Percentiles rank a stretch among this genome's conserved stretches.
Conservation (phyloP, 176 grass and related monocot genomes). For the Rhipidocladum racemiflorum region DNA sequence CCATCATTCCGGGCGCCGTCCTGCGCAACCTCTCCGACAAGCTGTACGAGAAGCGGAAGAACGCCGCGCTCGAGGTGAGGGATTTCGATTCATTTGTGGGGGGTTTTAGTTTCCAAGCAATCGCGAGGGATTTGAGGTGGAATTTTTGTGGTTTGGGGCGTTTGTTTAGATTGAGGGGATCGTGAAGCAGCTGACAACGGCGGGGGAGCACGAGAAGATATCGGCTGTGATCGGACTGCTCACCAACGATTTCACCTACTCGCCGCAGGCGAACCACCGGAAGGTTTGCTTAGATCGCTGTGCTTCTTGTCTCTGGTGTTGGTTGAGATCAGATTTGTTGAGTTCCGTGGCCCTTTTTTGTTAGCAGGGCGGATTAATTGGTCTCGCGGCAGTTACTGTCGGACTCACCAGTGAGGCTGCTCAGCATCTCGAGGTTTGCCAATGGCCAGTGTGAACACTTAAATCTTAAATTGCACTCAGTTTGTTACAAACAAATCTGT, state of each 20-base stretch:
- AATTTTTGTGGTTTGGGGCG: not conserved
- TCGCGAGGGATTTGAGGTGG: slow-evolving; percentile 5
- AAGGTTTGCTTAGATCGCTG: slow-evolving; percentile 58
- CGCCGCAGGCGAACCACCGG: slow-evolving; percentile 81
- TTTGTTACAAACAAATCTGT: not conserved
- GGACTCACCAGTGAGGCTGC: slow-evolving; percentile 82
- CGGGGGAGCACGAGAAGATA: slow-evolving; percentile 92
- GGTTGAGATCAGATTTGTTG: slow-evolving; percentile 30
- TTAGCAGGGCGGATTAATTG: slow-evolving; percentile 95
- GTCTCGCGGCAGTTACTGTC: slow-evolving; percentile 87
- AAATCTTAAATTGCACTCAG: not conserved
- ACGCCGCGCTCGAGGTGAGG: slow-evolving; percentile 95
- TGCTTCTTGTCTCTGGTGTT: not conserved
- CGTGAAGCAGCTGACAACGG: slow-evolving; percentile 70
- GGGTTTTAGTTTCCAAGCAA: not conserved
- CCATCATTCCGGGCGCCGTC: slow-evolving; percentile 79
- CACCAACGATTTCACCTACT: slow-evolving; percentile 58
- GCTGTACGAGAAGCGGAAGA: slow-evolving; percentile 99
- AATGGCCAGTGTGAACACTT: not conserved
- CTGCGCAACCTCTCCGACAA: slow-evolving; percentile 93
- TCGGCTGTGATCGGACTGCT: slow-evolving; percentile 65
- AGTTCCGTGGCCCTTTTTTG: slow-evolving; percentile 14
- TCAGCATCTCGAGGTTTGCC: slow-evolving; percentile 84
- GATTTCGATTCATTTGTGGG: slow-evolving; percentile 8
- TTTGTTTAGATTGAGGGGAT: slow-evolving; percentile 77